A percentile compares a stretch with the other conserved stretches of the same genome.
Evolutionary conservation across 1,139 yeast species (phyloP).

Genomic region (Yamadazyma triangularis): DNA sequence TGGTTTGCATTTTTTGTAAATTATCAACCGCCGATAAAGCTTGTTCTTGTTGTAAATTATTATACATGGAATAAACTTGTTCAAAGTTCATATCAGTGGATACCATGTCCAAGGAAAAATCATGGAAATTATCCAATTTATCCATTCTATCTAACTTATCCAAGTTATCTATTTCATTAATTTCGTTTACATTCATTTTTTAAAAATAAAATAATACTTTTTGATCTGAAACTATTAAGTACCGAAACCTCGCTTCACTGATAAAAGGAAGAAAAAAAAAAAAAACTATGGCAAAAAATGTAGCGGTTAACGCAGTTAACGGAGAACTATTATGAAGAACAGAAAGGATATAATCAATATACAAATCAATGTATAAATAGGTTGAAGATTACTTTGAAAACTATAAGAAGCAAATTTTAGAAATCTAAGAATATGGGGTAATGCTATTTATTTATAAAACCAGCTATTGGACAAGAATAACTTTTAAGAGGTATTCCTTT

Average conservation of each 20-base stretch:
- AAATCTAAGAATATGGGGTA: neutral
- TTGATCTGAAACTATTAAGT: no score
- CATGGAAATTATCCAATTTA: constrained; percentile 10
- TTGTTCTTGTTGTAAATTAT: constrained; percentile 36
- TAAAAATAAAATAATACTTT: no score
- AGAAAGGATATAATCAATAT: no score
- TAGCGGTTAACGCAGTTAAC: no score
- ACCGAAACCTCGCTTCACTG: no score
- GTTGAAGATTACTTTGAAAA: no score
- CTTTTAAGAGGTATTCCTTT: no score
- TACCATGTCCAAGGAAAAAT: constrained; percentile 25
- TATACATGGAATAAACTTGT: constrained; percentile 42
- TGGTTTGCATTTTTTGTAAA: constrained; percentile 35
- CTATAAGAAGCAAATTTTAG: neutral
- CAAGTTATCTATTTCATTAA: neutral
- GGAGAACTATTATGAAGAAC: no score
- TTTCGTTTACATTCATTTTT: neutral
- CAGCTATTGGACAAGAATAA: neutral
- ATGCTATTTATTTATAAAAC: no score
- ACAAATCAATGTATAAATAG: no score
- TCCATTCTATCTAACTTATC: neutral
- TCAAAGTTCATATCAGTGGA: constrained; percentile 46
- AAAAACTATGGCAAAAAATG: no score
- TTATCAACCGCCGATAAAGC: constrained; percentile 34
- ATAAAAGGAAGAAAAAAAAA: no score